Evolutionary conservation across 495 filamentous ascomycete species (phyloP), one percentile per base, ranked within the genome.

Genomic region (Trichoderma parareesei): DNA sequence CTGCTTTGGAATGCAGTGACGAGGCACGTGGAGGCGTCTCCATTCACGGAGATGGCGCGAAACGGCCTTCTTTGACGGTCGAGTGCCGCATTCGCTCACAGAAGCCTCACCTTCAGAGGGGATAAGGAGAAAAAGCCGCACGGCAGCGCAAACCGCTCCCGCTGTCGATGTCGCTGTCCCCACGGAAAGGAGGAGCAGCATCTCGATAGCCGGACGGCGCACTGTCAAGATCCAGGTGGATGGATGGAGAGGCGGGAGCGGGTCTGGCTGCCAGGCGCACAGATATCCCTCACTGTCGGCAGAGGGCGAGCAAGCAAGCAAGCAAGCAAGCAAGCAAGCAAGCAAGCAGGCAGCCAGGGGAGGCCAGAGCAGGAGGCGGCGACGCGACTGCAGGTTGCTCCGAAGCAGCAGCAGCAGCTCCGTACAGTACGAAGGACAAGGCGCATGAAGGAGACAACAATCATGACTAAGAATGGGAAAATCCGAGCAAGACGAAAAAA

Each of bases 131-230:
- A 18, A 48, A 48, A 18, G n/a, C 13, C 16, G 16, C 16, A 49
- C 16, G 9, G 20, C n/a, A 46, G 46, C 46, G 46, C 27, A 27
- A 27, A 27, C 27, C 27, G 27, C 27, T n/a, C 5, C 53, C 53
- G 53, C 18, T 57, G 53, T 57, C 53, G 20, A 35, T 4, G 33
- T 57, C 20, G 20, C 9, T 4, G 33, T 57, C 53, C 20, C 20
- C 53, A 57, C 33, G 53, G 20, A 33, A 57, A 41, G 27, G 27
- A 27, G 27, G 27, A 18, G 48, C 48, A 46, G 46, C 14, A 57
- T 57, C 53, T 57, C 53, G 53, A 57, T 57, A 57, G 53, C 27
- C 53, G 53, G 53, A 57, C 53, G 27, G 53, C 27, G 37, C 18
- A 37, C 35, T 57, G 27, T 33, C 53, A 57, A 57, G 53, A 35